Evolutionary conservation across 768 basidiomycete genomes (phyloP), one percentile per base, ranked within the genome.

Genomic region (Roridomyces roridus): DNA sequence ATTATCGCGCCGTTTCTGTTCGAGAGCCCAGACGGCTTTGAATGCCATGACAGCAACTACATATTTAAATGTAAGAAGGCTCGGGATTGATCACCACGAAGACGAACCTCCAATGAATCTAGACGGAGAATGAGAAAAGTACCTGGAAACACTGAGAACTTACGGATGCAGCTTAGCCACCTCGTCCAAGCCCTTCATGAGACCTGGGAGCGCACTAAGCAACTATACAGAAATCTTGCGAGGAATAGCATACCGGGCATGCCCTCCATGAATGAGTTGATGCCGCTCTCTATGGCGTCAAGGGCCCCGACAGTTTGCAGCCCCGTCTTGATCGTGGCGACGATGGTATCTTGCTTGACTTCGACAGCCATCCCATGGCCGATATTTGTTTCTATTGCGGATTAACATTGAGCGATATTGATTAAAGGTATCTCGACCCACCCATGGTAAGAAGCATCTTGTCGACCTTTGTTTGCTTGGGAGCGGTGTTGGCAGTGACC

Each of bases 1-100:
- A 28, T 78, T 78, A n/a, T 74, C 75, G 4, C 72, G 66, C 11
- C 76, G 65, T 31, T 74, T 77, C 41, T 68, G 57, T 41, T 76
- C 77, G 24, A 78, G 70, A 24, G 72, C 73, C 56, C 72, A 70
- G 9, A 73, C 72, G 4, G 75, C 71, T 52, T 39, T 28, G 43
- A 59, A 59, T 4, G 58, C 52, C 58, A 59, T 59, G 0, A 59
- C 58, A 20, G 58, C 58, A 14, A 59, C 58, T 59, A n/a, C n/a
- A n/a, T n/a, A n/a, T n/a, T n/a, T n/a, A n/a, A n/a, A n/a, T n/a
- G n/a, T n/a, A n/a, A n/a, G n/a, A n/a, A n/a, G n/a, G n/a, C n/a
- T n/a, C n/a, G n/a, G n/a, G n/a, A n/a, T n/a, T n/a, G n/a, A n/a
- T n/a, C n/a, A n/a, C n/a, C n/a, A n/a, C n/a, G 7, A 18, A 29